These are phyloP conservation scores for Penicillium steckii DNA, from an alignment of 495 filamentous ascomycete genomes.

Conservation along the genomic window DNA sequence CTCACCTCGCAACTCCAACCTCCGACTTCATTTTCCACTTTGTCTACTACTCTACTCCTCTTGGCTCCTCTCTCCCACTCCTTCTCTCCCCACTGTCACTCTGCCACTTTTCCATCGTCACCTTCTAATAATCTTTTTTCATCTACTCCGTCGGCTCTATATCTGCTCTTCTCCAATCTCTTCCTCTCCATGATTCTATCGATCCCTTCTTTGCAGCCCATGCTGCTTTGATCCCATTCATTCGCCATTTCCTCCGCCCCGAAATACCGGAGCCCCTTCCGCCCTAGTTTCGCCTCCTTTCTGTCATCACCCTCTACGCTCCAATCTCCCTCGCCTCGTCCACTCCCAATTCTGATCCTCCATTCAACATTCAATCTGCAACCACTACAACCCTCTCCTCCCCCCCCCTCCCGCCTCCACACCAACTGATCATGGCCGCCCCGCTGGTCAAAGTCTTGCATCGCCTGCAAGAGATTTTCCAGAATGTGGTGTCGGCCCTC, in stretches of 20 bases:
- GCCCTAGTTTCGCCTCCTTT: not conserved
- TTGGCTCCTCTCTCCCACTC: not conserved
- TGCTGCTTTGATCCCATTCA: not conserved
- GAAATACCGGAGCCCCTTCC: not conserved
- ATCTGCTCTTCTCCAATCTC: slow-evolving; percentile 13
- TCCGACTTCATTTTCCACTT: slow-evolving; percentile 6
- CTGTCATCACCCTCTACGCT: not conserved
- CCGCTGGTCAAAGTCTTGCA: slow-evolving; percentile 46
- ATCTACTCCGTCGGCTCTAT: slow-evolving; percentile 25
- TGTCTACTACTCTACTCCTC: not conserved
- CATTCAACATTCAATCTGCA: no score
- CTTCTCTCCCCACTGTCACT: slow-evolving; percentile 12
- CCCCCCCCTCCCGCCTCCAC: slow-evolving; percentile 8
- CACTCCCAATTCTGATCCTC: no score
- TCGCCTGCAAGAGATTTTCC: slow-evolving; percentile 53
- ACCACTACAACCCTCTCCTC: not conserved
- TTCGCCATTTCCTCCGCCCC: not conserved
- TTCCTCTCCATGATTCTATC: slow-evolving; percentile 13
- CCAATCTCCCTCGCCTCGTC: not conserved
- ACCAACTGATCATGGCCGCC: slow-evolving; percentile 33
- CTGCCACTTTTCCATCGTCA: slow-evolving; percentile 25
- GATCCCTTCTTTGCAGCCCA: not conserved
- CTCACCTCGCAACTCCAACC: not conserved
- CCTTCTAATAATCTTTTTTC: no score
- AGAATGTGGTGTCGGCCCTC: slow-evolving; percentile 48